A percentile compares a stretch with the other conserved stretches of the same genome.
Evolutionary conservation across 1,284 basidiomycete species (phyloP).

Genomic region (Tilletia walkeri): DNA sequence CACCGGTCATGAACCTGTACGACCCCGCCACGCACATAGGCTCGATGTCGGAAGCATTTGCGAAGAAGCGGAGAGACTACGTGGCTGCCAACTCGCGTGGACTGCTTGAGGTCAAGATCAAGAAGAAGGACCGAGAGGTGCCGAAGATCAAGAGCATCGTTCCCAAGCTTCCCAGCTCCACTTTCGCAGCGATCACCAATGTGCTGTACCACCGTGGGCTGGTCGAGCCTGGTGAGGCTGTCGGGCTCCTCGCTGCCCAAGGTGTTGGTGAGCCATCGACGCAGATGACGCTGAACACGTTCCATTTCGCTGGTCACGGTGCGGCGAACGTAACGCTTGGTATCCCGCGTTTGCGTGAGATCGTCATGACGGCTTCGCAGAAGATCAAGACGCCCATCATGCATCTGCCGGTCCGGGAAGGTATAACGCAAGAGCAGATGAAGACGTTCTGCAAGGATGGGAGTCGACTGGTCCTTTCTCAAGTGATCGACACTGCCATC

Average conservation of each 20-base stretch:
- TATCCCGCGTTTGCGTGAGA: conserved; percentile 97
- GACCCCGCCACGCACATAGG: conserved; percentile 80
- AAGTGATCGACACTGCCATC: conserved; percentile 78
- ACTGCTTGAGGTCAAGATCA: conserved; percentile 67
- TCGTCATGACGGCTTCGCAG: conserved; percentile 97
- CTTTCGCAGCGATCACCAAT: conserved; percentile 51
- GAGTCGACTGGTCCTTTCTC: conserved; percentile 79
- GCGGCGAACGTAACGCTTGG: conserved; percentile 98
- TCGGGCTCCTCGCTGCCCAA: conserved; percentile 95
- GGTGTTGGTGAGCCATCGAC: conserved; percentile 99
- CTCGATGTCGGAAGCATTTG: conserved; percentile 89
- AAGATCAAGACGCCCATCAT: conserved; percentile 99
- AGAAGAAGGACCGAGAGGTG: conserved; percentile 58
- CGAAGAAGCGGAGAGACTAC: conserved; percentile 76
- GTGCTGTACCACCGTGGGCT: conserved; percentile 59
- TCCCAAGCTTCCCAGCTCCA: conserved; percentile 40
- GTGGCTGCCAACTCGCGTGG: conserved; percentile 73
- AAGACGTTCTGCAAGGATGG: conserved; percentile 86
- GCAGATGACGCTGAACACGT: conserved; percentile 99
- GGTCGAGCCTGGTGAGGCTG: conserved; percentile 95
- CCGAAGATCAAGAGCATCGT: conserved; percentile 52
- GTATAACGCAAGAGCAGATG: conserved; percentile 57
- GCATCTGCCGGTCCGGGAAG: conserved; percentile 66
- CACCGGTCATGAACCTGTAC: conserved; percentile 75
- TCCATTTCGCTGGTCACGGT: conserved; percentile 96